These are phyloP conservation scores for Dactylorhiza incarnata DNA, from an alignment of 106 monocot genomes.

Conservation along the genomic window DNA sequence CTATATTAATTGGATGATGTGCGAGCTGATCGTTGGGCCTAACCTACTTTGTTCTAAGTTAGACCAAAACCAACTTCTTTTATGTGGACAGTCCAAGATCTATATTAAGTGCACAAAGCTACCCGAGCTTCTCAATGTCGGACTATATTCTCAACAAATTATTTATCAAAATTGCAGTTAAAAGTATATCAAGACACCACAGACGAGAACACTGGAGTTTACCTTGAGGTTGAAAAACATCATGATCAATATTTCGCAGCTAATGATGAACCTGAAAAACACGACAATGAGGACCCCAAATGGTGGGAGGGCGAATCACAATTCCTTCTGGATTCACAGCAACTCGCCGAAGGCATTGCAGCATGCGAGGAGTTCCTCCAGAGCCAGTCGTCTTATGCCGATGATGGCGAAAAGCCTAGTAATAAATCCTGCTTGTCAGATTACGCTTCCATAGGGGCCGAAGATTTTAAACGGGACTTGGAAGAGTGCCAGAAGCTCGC, in stretches of 20 bases:
- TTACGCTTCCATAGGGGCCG: conserved; percentile 58
- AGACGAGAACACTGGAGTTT: conserved; percentile 4
- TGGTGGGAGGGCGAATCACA: conserved; percentile 93
- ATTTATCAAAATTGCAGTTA: conserved; percentile 16
- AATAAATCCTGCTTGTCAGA: conserved; percentile 47
- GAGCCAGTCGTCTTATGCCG: conserved; percentile 75
- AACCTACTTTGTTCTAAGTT: too few relatives aligned
- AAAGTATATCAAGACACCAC: background rate
- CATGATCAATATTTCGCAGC: background rate
- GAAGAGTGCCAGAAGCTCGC: conserved; percentile 62
- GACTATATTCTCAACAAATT: too few relatives aligned
- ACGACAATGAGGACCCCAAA: conserved; percentile 47
- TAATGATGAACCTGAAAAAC: conserved; percentile 10
- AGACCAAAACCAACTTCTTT: too few relatives aligned
- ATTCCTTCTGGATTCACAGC: conserved; percentile 83
- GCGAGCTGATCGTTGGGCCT: too few relatives aligned
- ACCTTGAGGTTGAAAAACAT: background rate
- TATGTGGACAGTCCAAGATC: too few relatives aligned
- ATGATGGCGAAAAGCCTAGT: conserved; percentile 24
- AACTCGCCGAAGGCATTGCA: conserved; percentile 85
- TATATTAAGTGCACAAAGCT: too few relatives aligned
- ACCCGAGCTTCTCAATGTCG: too few relatives aligned
- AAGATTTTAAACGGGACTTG: conserved; percentile 65
- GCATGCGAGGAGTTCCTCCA: conserved; percentile 86
- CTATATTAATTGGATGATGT: too few relatives aligned